Evolutionary conservation across 192 early-diverging fungal genomes (phyloP), one percentile per base, ranked within the genome.

Genomic region (Rhizophagus sp.): DNA sequence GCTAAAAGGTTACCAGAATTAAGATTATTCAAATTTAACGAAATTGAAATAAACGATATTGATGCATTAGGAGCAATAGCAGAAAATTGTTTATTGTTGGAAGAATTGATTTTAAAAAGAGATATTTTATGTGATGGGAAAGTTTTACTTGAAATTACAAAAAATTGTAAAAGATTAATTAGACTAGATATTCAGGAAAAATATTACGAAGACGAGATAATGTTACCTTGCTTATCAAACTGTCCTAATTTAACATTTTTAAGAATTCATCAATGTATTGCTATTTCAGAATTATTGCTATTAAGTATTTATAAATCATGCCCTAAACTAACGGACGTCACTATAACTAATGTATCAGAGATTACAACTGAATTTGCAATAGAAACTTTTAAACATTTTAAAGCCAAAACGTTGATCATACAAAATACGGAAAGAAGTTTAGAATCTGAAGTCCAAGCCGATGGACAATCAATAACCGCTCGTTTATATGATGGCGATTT

Each of bases 41-140:
- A 63, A 0, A 41, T 63, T 8, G 50, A 61, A 1, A 63, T 76
- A 36, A 24, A 76, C 12, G 74, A 76, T 25, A 62, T n/a, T 4
- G 1, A 34, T 9, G 75, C 75, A 19, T 41, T 77, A n/a, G 13
- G 11, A 10, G 75, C 63, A 27, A 19, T 77, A 22, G 75, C 63
- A 47, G 11, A 49, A 19, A 30, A 77, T 77, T 77, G 75, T 63
- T 64, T 19, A 19, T 6, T 44, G 24, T 66, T 77, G 15, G 75
- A 77, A 49, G 75, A 77, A 27, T 77, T 77, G 33, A 27, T 25
- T 47, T 77, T 77, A 49, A 77, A 77, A 33, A 77, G 41, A 33
- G 75, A 77, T 64, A 77, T 77, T 22, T 10, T 13, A 11, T 77
- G 75, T 66, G 17, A 41, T 41, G 44, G 63, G 1, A 27, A 50